Evolutionary conservation across 768 basidiomycete genomes (phyloP).

Genomic region (Glaciozyma martinii): DNA sequence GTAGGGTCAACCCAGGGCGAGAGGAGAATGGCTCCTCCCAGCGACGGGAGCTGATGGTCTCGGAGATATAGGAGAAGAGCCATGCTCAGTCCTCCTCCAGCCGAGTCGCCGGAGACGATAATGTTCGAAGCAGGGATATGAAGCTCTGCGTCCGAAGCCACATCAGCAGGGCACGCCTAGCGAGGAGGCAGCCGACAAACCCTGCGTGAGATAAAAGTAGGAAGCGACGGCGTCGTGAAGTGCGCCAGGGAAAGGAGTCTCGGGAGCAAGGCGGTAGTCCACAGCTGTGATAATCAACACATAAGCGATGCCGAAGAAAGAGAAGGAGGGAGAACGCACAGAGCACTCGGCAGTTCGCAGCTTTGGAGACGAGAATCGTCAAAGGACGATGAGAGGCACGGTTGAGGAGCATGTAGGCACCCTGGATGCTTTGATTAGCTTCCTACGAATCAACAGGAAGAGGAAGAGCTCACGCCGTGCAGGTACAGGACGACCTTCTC

Average conservation of each 20-base stretch:
- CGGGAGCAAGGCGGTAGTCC: constrained; percentile 89
- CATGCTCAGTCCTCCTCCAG: constrained; percentile 75
- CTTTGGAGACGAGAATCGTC: constrained; percentile 77
- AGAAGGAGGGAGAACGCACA: background rate
- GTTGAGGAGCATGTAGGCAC: constrained; percentile 82
- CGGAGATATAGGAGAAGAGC: constrained; percentile 84
- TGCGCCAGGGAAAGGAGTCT: constrained; percentile 83
- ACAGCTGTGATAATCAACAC: constrained; percentile 48
- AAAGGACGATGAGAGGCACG: constrained; percentile 76
- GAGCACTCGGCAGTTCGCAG: constrained; percentile 74
- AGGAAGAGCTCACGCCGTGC: constrained; percentile 61
- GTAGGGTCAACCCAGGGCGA: constrained; percentile 61
- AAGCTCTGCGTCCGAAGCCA: background rate
- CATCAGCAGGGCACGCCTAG: too few relatives aligned
- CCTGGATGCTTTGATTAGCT: constrained; percentile 34
- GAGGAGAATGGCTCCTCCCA: constrained; percentile 73
- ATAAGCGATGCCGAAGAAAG: background rate
- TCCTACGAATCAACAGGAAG: background rate
- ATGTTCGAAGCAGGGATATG: constrained; percentile 53
- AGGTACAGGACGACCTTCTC: constrained; percentile 80
- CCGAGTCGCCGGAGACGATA: constrained; percentile 74
- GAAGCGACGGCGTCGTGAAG: constrained; percentile 71
- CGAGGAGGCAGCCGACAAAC: constrained; percentile 66
- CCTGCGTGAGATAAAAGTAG: constrained; percentile 75
- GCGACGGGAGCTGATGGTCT: constrained; percentile 78